Base-by-base conservation (phyloP, 2,329 filamentous ascomycete species). In the Fusarium tanahbumbuense region DNA sequence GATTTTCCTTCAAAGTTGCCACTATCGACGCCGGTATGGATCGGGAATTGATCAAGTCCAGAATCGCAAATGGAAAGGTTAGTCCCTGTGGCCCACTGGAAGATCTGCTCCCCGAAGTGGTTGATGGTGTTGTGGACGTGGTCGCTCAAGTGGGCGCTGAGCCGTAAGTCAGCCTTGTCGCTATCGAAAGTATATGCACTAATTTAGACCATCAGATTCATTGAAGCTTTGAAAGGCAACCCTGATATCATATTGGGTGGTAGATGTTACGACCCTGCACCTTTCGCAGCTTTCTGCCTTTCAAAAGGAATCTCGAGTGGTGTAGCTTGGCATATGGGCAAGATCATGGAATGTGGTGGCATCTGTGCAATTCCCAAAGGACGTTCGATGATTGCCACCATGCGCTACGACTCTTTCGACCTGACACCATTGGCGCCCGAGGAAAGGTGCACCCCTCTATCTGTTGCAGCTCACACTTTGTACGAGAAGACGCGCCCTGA, bases 401-500 rank as follows among this genome's bases (percentile, higher is more conserved):
- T 85, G n/a, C 78, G 80, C 2, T 57, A 47, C 10, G 74, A 82
- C 30, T 81, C 83, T 6, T 87, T 87, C 61, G 83, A 86, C 56
- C 75, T 87, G 9, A 76, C 73, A 1, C 84, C 85, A 0, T 64
- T 84, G 0, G 74, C 78, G 8, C 77, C 81, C 1, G 66, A 61
- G 1, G 78, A 80, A 6, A 75, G 78, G 15, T 87, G 85, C 63
- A 86, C 83, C 1, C 81, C 83, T 0, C 55, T 83, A 0, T 83
- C 81, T 2, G 84, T 87, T 1, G 84, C 84, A 1, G 83, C 85
- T 0, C 85, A 87, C 66, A 83, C 84, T 1, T 75, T 87, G 27
- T 87, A 87, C 56, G 85, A 87, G 74, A 87, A 87, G 72, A 79
- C 81, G 0, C 72, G 85, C 8, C 85, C 86, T 0, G 85, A 87